Evolutionary conservation across 225 moss, liverwort and hornwort species (phyloP).

Genomic region (Thuidium tamariscinum): DNA sequence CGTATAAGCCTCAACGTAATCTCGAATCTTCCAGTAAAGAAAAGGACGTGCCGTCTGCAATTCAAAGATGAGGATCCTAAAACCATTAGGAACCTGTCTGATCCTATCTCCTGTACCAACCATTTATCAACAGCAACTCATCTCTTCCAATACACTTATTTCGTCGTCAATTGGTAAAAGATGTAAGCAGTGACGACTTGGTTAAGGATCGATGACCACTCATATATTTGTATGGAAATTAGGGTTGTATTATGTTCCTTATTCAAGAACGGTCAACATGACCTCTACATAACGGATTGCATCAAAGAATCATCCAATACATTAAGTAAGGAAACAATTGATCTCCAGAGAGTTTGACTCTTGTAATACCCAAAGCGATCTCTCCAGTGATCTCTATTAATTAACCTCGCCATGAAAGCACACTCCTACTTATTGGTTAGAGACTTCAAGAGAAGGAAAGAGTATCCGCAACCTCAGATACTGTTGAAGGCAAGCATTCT

Average conservation of each 20-base stretch:
- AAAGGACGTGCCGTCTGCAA: constrained; percentile 30
- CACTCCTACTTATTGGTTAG: background rate
- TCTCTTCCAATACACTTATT: background rate
- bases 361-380: background rate
- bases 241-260: background rate
- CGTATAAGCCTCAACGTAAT: constrained; percentile 76
- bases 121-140: background rate
- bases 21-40: constrained; percentile 77
- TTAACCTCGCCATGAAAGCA: background rate
- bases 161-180: background rate
- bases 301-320: background rate
- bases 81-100: background rate
- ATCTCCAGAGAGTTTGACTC: background rate
- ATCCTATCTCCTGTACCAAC: background rate
- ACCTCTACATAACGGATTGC: background rate
- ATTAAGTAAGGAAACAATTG: background rate
- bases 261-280: background rate
- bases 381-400: background rate
- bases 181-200: background rate
- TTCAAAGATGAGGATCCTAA: background rate
- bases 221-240: background rate
- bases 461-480: background rate
- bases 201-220: background rate
- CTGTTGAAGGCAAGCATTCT: constrained; percentile 45
- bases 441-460: background rate